Conservation (phyloP, 2,329 filamentous ascomycete genomes). For the Curvularia verruculosa region DNA sequence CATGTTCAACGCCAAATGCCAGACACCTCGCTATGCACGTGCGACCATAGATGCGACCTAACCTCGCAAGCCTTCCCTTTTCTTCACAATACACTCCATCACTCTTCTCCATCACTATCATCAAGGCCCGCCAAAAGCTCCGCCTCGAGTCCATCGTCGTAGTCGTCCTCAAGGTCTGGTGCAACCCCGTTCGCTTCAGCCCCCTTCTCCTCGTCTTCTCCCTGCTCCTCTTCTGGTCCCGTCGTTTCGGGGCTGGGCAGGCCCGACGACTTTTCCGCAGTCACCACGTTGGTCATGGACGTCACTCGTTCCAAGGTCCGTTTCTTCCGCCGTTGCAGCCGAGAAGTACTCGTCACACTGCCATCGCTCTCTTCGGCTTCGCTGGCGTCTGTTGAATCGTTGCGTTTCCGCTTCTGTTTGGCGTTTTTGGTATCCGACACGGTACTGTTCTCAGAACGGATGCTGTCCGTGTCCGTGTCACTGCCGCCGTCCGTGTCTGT, state of each 20-base stretch:
- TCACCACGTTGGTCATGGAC: slow-evolving; percentile 53
- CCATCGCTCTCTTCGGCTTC: slow-evolving; percentile 53
- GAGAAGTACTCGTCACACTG: slow-evolving; percentile 45
- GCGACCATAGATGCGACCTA: slow-evolving; percentile 20
- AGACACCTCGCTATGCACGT: slow-evolving; percentile 49
- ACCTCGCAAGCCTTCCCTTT: not conserved
- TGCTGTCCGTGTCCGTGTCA: slow-evolving; percentile 44
- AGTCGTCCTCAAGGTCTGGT: slow-evolving; percentile 54
- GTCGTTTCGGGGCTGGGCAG: slow-evolving; percentile 50
- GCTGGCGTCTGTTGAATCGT: slow-evolving; percentile 39
- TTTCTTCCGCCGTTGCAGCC: slow-evolving; percentile 56
- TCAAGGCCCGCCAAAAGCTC: slow-evolving; percentile 52
- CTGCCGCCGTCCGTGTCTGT: slow-evolving; percentile 44
- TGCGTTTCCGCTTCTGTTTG: slow-evolving; percentile 48
- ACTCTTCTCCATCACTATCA: slow-evolving; percentile 32
- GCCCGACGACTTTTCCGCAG: slow-evolving; percentile 49
- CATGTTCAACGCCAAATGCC: slow-evolving; percentile 36
- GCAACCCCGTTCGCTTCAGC: slow-evolving; percentile 37
- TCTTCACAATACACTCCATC: slow-evolving; percentile 6
- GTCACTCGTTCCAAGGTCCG: slow-evolving; percentile 55
- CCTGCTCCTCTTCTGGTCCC: slow-evolving; percentile 48
- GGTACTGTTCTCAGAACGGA: slow-evolving; percentile 40
- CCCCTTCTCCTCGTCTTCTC: slow-evolving; percentile 54
- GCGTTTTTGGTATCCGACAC: slow-evolving; percentile 30
- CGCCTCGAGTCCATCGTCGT: slow-evolving; percentile 59